Evolutionary conservation across 768 basidiomycete species (phyloP).

Genomic region (Xerocomellus amylosporus): DNA sequence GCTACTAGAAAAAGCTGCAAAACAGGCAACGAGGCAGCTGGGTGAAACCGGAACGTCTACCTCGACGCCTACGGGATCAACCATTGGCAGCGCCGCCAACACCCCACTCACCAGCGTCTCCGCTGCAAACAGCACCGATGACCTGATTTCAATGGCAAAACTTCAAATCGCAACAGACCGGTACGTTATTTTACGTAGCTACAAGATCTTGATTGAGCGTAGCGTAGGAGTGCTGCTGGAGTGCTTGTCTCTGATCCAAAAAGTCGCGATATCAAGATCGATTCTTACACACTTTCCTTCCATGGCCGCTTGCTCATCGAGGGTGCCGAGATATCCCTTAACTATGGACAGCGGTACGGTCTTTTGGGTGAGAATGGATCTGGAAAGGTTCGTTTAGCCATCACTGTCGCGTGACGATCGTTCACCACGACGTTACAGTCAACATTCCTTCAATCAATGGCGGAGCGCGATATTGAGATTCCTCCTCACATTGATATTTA

Average conservation of each 20-base stretch:
- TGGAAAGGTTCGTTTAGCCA: slow-evolving; percentile 73
- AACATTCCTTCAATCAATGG: slow-evolving; percentile 93
- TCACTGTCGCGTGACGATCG: slow-evolving; percentile 1
- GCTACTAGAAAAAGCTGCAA: slow-evolving; percentile 90
- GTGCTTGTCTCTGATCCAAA: slow-evolving; percentile 92
- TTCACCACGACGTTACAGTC: slow-evolving; percentile 51
- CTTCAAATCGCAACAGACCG: slow-evolving; percentile 87
- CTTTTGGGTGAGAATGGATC: slow-evolving; percentile 96
- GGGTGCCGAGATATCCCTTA: slow-evolving; percentile 65
- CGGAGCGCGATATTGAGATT: slow-evolving; percentile 92
- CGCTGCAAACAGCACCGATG: slow-evolving; percentile 76
- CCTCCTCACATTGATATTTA: slow-evolving; percentile 97
- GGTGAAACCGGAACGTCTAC: slow-evolving; percentile 46
- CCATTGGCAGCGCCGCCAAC: slow-evolving; percentile 57
- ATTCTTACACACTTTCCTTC: slow-evolving; percentile 93
- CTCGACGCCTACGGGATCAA: slow-evolving; percentile 63
- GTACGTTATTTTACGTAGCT: slow-evolving; percentile 35
- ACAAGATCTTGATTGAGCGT: slow-evolving; percentile 5
- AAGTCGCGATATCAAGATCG: slow-evolving; percentile 96
- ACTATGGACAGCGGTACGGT: slow-evolving; percentile 93
- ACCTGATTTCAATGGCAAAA: slow-evolving; percentile 84
- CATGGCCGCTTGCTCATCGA: slow-evolving; percentile 86
- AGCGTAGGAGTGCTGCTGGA: slow-evolving; percentile 77
- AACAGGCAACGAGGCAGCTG: slow-evolving; percentile 59
- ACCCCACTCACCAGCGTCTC: slow-evolving; percentile 85